phyloP scores from a whole-genome alignment of 345 rosid genomes.

The Lenwebbia sp. region DNA sequence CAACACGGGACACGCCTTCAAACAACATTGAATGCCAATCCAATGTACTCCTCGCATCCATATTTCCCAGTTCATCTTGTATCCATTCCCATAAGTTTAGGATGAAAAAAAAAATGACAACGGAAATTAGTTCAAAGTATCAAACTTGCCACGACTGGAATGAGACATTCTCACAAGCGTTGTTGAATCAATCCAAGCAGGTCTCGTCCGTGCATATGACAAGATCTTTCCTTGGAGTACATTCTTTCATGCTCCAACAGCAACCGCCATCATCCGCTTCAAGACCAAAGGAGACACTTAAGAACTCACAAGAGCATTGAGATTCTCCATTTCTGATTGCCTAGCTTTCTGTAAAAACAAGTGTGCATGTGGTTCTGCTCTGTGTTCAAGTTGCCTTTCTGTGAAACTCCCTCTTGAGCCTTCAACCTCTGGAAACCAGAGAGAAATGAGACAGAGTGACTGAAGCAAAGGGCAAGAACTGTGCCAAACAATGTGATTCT shows the following conservation, averaged over 20 bases:
- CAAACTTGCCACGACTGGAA: accelerated
- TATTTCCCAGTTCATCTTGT: neutral
- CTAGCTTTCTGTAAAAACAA: neutral
- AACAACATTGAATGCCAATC: neutral
- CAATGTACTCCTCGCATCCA: neutral
- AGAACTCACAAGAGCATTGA: neutral
- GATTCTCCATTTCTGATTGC: neutral
- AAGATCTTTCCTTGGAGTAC: neutral
- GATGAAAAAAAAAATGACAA: neutral
- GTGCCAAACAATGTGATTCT: neutral
- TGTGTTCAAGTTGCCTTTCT: neutral
- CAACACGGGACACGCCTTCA: neutral
- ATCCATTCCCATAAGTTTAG: neutral
- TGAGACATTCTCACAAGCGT: neutral
- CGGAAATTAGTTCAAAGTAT: neutral
- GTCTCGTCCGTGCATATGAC: neutral
- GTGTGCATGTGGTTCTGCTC: neutral
- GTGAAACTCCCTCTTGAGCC: neutral
- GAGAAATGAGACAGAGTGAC: neutral
- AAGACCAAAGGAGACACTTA: neutral
- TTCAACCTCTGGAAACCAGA: neutral
- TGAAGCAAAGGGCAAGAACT: neutral
- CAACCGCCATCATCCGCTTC: neutral
- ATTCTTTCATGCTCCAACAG: neutral
- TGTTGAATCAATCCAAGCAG: neutral